These are phyloP conservation scores for Claviceps spartinae DNA, from an alignment of 2,329 filamentous ascomycete genomes.

Conservation along the genomic window DNA sequence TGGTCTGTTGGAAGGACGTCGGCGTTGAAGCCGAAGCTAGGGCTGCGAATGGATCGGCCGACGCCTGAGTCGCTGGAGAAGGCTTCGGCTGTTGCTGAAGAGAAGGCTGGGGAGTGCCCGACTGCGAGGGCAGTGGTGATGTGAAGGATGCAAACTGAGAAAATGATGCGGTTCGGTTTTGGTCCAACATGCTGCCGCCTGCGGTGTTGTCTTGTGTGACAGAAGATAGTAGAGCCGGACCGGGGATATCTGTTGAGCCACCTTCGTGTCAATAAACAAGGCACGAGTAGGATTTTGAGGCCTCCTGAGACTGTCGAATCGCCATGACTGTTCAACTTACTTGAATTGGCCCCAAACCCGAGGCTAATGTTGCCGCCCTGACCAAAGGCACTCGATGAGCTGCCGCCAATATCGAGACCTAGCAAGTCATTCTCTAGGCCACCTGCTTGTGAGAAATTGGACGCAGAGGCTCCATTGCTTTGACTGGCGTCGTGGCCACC, in stretches of 20 bases:
- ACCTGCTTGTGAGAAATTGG: conserved; percentile 35
- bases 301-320: too few species aligned
- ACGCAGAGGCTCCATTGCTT: conserved; percentile 24
- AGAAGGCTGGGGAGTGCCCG: conserved; percentile 38
- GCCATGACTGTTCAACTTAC: conserved; percentile 27
- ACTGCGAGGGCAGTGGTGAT: conserved; percentile 37
- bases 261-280: conserved; percentile 8
- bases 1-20: conserved; percentile 10
- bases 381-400: conserved; percentile 45
- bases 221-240: conserved; percentile 50
- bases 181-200: conserved; percentile 26
- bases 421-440: conserved; percentile 82
- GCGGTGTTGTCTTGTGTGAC: conserved; percentile 47
- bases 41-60: conserved; percentile 39
- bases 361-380: conserved; percentile 73
- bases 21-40: conserved; percentile 22
- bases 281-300: too few species aligned
- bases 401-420: conserved; percentile 67
- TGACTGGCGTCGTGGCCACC: conserved; percentile 39
- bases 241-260: conserved; percentile 43
- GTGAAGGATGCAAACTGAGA: conserved; percentile 42
- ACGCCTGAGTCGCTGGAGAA: conserved; percentile 26
- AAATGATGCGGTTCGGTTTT: conserved; percentile 33
- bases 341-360: conserved; percentile 58
- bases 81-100: conserved; percentile 33